Conservation (phyloP, 148 eudicot genomes). For the Euryodendron excelsum region DNA sequence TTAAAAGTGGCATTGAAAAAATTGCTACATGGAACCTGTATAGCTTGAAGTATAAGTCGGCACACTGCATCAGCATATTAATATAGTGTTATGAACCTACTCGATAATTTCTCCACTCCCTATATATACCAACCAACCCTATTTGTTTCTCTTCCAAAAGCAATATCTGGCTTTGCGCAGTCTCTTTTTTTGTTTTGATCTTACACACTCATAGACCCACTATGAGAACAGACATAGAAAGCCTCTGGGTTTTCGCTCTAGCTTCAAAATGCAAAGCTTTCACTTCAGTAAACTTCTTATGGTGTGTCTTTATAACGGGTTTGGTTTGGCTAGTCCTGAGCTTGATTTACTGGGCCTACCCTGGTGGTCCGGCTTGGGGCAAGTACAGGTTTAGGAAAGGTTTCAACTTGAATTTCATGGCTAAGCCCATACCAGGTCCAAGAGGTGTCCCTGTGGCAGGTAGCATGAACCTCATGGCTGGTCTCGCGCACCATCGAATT, state of each 20-base stretch:
- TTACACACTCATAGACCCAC: background rate
- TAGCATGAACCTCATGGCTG: conserved; percentile 57
- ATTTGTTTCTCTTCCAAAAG: background rate
- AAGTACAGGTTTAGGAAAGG: conserved; percentile 27
- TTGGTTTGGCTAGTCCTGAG: conserved; percentile 34
- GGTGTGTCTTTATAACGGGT: conserved; percentile 14
- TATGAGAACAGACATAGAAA: conserved; percentile 41
- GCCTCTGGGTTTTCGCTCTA: conserved; percentile 62
- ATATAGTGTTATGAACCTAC: too few relatives aligned
- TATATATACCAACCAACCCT: background rate
- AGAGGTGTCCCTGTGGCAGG: conserved; percentile 61
- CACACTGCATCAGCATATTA: too few relatives aligned
- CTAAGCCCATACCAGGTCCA: conserved; percentile 54
- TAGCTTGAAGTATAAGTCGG: too few relatives aligned
- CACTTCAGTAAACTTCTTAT: conserved; percentile 26
- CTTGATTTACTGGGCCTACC: conserved; percentile 62
- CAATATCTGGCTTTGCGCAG: background rate
- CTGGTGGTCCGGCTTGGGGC: conserved; percentile 88
- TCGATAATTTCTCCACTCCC: background rate
- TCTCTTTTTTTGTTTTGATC: background rate
- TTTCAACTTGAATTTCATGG: background rate
- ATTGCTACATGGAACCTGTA: too few relatives aligned
- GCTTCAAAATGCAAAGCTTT: conserved; percentile 44
- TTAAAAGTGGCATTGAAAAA: too few relatives aligned
- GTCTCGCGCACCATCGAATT: conserved; percentile 63